Evolutionary conservation across 257 asterid species (phyloP), one percentile per base, ranked within the genome.

Genomic region (Solanum ahanhuiri): DNA sequence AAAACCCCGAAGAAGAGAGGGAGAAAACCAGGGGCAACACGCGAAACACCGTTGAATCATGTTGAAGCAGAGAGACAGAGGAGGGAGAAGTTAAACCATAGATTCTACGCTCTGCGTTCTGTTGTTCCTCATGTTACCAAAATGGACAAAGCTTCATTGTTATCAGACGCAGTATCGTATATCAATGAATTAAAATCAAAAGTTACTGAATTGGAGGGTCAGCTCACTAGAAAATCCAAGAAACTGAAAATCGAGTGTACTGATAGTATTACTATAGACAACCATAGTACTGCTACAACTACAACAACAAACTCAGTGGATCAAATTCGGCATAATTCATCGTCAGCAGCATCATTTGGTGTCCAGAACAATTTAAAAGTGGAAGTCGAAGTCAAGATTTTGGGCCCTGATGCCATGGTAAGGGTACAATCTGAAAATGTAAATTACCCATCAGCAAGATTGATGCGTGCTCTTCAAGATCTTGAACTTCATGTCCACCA

Each of bases 31-130:
- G 87, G 88, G 25, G 60, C 7, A 14, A 86, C 85, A 15, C 51
- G 87, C 1, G 94, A 90, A 51, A 83, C 89, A n/a, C 91, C 93
- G 5, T 43, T 88, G 86, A 93, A 92, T 88, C 98, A 93, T 82
- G 96, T 94, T 86, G 98, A 93, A 86, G 97, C 96, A 17, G 98
- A 96, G 95, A 87, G 96, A 91, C 98, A 94, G 93, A 83, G 98
- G 83, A 69, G 98, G 89, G 98, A 96, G 93, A 96, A 94, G 93
- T 92, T 94, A 23, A 95, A 96, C 95, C 93, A 93, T 91, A 90
- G 96, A 0, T 95, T 95, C 92, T 94, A 90, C 89, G 92, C 95
- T 4, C 91, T 95, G 31, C 93, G 98, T 0, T 93, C 98, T 9
- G 98, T 93, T 20, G 98, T 95, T 0, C 98, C 98, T 0, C 91